Evolutionary conservation across 73 alveolate genomes (phyloP).

Genomic region (Tetrahymena malaccensis): DNA sequence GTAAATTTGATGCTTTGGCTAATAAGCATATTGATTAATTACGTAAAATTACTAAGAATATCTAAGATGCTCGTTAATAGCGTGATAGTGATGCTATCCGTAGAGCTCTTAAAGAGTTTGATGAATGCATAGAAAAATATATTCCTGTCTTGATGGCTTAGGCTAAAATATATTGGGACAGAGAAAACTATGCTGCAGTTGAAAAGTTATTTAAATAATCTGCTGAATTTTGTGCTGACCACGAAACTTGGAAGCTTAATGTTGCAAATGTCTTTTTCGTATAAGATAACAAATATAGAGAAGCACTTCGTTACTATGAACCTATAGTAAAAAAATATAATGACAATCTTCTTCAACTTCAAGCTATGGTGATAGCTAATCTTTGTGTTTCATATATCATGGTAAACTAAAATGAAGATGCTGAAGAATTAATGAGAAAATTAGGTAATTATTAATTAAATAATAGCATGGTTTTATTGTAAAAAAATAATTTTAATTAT

Average conservation of each 20-base stretch:
- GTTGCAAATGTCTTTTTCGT: constrained; percentile 98
- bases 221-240: constrained; percentile 98
- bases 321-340: constrained; percentile 87
- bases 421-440: constrained; percentile 97
- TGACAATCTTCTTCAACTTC: constrained; percentile 90
- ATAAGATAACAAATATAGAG: constrained; percentile 94
- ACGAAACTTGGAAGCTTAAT: constrained; percentile 89
- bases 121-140: constrained; percentile 85
- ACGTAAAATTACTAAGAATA: constrained; percentile 84
- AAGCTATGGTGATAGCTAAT: constrained; percentile 98
- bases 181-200: constrained; percentile 91
- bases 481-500: no score
- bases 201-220: constrained; percentile 95
- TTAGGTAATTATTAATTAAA: not conserved
- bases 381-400: constrained; percentile 96
- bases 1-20: constrained; percentile 91
- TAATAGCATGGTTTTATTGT: no score
- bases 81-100: constrained; percentile 90
- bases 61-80: constrained; percentile 86
- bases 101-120: constrained; percentile 84
- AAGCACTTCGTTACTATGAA: constrained; percentile 96
- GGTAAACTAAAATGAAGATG: constrained; percentile 96
- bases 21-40: constrained; percentile 89
- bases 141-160: constrained; percentile 97
- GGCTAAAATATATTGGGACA: constrained; percentile 99